Conservation (phyloP, 768 basidiomycete genomes). For the Mycena floridula region DNA sequence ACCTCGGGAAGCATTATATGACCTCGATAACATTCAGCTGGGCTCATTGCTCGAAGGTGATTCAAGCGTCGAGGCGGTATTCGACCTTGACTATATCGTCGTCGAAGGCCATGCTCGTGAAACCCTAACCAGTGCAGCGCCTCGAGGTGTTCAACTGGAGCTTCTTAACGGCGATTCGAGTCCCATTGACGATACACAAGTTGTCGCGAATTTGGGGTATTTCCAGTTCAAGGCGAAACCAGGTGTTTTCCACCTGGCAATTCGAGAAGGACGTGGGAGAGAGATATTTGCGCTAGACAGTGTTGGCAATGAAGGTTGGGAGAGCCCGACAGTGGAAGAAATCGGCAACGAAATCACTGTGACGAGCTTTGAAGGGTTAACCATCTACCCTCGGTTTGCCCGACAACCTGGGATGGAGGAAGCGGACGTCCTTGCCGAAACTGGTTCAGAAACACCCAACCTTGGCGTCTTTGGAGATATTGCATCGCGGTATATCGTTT, state of each 20-base stretch:
- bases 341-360: conserved; percentile 74
- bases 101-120: conserved; percentile 95
- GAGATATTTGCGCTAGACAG: conserved; percentile 81
- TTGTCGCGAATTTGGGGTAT: conserved; percentile 94
- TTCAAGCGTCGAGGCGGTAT: conserved; percentile 67
- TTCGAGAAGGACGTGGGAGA: conserved; percentile 74
- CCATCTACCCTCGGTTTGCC: conserved; percentile 74
- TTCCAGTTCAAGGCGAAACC: conserved; percentile 93
- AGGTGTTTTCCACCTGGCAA: conserved; percentile 78
- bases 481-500: conserved; percentile 38
- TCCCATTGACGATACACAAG: conserved; percentile 78
- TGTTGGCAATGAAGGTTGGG: conserved; percentile 86
- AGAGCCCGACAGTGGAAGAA: conserved; percentile 62
- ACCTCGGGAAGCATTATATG: conserved; percentile 81
- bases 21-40: conserved; percentile 94
- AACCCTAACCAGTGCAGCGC: conserved; percentile 51
- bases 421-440: conserved; percentile 69
- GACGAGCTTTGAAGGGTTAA: conserved; percentile 86
- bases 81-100: conserved; percentile 86
- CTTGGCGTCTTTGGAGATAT: conserved; percentile 40
- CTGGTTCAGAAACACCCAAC: conserved; percentile 21
- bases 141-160: conserved; percentile 89
- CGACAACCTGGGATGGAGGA: conserved; percentile 72
- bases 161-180: conserved; percentile 42
- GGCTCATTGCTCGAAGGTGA: conserved; percentile 55